Evolutionary conservation across 352 stramenopile genomes (phyloP), one percentile per base, ranked within the genome.

Genomic region (Phytophthora nicotianae): DNA sequence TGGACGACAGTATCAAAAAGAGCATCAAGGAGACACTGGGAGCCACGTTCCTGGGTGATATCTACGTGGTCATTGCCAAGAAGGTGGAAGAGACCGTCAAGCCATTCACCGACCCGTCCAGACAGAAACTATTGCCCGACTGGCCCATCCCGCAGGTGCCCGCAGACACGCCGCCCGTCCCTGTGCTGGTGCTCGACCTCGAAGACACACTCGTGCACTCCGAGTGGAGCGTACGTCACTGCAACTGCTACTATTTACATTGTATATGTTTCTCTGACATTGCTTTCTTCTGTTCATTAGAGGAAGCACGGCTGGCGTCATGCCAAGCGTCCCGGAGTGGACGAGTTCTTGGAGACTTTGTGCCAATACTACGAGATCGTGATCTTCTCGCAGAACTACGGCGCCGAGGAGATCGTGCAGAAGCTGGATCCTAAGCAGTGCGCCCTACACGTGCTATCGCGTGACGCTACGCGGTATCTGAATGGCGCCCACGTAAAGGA

Each of bases 331-430:
- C 87, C 87, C 0, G 83, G 86, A 5, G 85, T 96, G 6, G 85
- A 96, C 59, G 87, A 96, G 70, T 94, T 96, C 62, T 43, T 96
- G 19, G 84, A 96, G 56, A 87, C 82, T 6, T 50, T 94, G 26
- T 90, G 79, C 29, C 87, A 93, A 72, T 93, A 93, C 62, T 96
- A 94, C 38, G 87, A 96, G 59, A 94, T 94, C 50, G 87, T 96
- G 0, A 87, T 96, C 46, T 96, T 94, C 60, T 94, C 87, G 8
- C 83, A 90, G 58, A 91, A 96, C 69, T 88, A 80, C 45, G 79
- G 89, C 45, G 85, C 83, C 1, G 87, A 96, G 51, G 85, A 94
- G 52, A 83, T 94, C 41, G 75, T 94, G 43, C 56, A 65, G 55
- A 92, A 92, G 64, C 71, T 96, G 40, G 86, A 96, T 52, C 83